Evolutionary conservation across 306 rosid species (phyloP), one percentile per base, ranked within the genome.

Genomic region (Gynostemma pentaphyllum): DNA sequence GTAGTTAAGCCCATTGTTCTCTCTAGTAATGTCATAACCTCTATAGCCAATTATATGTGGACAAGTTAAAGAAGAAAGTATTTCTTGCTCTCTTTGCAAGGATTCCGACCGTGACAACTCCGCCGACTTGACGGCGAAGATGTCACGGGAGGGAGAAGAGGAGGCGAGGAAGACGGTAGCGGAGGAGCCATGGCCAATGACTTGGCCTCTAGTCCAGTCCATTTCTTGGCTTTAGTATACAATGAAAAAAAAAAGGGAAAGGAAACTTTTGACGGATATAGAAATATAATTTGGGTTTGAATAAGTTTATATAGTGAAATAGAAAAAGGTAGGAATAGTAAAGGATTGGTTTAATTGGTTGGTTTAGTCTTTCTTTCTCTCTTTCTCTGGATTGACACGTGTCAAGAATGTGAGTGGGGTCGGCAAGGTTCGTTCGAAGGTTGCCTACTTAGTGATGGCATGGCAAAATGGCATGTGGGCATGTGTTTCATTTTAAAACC

Each of bases 181-280:
- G 0, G 99, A 68, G 15, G 96, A 88, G 69, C 99, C 97, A 1
- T 51, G 83, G 79, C 99, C 97, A 34, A 92, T 56, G 73, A 56
- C 49, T 42, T 72, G 85, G 69, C 96, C 88, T 78, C 97, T 86
- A 5, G 78, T 80, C 99, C 99, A 86, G 53, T 73, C 75, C 97
- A 92, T 92, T 60, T 39, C 62, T 53, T 53, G 16, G 61, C n/a
- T 5, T 34, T 34, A 4, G 39, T 34, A 9, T 36, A 10, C 15
- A 21, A 14, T 16, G 42, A 3, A 27, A 18, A 26, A 10, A 1
- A 3, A 51, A 22, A 3, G 9, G 16, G 37, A 59, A 59, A 37
- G 29, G 15, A 7, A 21, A 45, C 7, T 28, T n/a, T 67, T 19
- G 57, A 29, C 47, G 10, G 22, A 57, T 40, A 59, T 64, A 37